phyloP scores from a whole-genome alignment of 2,329 filamentous ascomycete species.

The Penicillium sp. region DNA sequence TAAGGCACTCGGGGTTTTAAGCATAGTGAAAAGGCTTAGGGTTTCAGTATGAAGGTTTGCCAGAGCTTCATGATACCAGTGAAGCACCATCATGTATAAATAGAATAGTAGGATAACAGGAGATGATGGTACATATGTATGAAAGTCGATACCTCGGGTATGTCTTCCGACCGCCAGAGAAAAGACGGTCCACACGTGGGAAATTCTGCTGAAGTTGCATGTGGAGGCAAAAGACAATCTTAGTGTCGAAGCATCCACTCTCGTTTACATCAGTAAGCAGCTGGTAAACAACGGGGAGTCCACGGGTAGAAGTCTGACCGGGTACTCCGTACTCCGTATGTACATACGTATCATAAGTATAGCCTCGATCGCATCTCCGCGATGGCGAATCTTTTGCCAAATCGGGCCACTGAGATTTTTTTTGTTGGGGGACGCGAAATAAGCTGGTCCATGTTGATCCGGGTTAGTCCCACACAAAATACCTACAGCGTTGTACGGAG shows the following conservation, averaged over 20 bases:
- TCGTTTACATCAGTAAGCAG: not conserved
- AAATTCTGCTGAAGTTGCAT: not conserved
- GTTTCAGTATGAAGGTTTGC: not conserved
- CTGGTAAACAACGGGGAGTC: not conserved
- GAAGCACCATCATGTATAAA: slow-evolving; percentile 1
- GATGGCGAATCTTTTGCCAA: not conserved
- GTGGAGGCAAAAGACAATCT: slow-evolving; percentile 1
- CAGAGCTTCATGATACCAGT: not conserved
- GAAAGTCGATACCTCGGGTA: not conserved
- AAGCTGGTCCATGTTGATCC: not conserved
- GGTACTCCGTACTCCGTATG: not conserved
- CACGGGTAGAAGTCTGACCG: not conserved
- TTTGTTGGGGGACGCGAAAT: not conserved
- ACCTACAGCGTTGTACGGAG: no score
- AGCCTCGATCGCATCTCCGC: not conserved
- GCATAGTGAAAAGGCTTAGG: not conserved
- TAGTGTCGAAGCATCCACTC: not conserved
- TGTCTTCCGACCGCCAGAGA: not conserved
- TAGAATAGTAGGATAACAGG: not conserved
- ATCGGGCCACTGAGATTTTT: no score
- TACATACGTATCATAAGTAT: not conserved
- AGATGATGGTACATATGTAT: not conserved
- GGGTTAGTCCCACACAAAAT: not conserved
- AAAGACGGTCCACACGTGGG: slow-evolving; percentile 1
- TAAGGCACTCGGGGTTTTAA: not conserved